Evolutionary conservation across 805 yeast genomes (phyloP), one percentile per base, ranked within the genome.

Genomic region (Pichia heedii): DNA sequence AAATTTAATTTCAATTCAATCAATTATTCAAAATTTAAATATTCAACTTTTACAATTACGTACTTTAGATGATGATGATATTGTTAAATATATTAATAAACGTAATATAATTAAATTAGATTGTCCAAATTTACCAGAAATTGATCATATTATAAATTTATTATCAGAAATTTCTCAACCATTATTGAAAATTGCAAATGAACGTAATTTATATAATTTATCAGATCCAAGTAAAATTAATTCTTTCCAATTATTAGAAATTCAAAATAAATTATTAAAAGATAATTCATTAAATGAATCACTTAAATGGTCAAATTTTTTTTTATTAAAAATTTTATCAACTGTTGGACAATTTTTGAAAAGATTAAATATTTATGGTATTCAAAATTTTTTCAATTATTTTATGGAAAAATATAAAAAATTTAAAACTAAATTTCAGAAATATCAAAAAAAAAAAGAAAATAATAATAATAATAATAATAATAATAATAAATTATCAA

Each of bases 1-100:
- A 0, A 82, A 82, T 46, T 73, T 86, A 1, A 95, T 84, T 45
- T 85, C 90, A 2, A 94, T 94, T 0, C 97, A 94, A 60, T 81
- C 77, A 38, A 82, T 93, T 22, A 79, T 93, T 1, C 73, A 76
- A 44, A 86, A 85, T 53, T 64, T 93, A 46, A 62, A 63, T 22
- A 84, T 93, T 1, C 81, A 96, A 0, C 71, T 71, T 43, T 79
- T 88, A 36, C 97, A 90, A 58, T 77, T 89, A 19, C 68, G 97
- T 46, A 84, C 96, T 0, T 97, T 93, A 56, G 74, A 75, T 32
- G 81, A 93, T 50, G 69, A 77, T 16, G 97, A 94, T 58, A 81
- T 87, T 10, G 65, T 68, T n/a, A 79, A 73, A 55, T 87, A 89
- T 54, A 81, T 90, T 71, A 88, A 84, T 53, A 61, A 66, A 15